Evolutionary conservation across 352 stramenopile genomes (phyloP).

Genomic region (Saprolegnia parasitica): DNA sequence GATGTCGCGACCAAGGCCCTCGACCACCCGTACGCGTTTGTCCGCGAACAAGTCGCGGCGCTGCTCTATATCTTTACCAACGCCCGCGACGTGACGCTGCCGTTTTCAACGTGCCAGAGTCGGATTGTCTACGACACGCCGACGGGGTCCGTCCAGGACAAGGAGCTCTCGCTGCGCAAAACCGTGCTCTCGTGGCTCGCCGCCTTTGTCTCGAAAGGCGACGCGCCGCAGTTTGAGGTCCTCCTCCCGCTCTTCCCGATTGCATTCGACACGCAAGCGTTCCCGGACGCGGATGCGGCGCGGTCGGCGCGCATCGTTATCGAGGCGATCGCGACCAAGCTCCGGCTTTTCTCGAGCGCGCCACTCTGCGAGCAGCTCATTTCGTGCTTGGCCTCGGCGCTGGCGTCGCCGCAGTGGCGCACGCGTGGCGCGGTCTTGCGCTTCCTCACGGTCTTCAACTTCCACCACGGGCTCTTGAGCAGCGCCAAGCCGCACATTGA

Average conservation of each 20-base stretch:
- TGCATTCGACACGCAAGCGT: conserved; percentile 61
- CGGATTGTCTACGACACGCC: conserved; percentile 20
- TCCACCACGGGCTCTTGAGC: conserved; percentile 70
- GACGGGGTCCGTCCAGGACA: conserved; percentile 20
- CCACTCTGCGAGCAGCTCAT: conserved; percentile 33
- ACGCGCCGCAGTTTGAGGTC: conserved; percentile 42
- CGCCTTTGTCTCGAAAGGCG: conserved; percentile 46
- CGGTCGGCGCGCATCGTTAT: conserved; percentile 56
- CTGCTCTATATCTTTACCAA: conserved; percentile 53
- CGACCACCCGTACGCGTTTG: conserved; percentile 74
- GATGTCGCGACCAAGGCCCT: conserved; percentile 31
- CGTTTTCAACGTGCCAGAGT: too few species aligned
- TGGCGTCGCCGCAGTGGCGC: conserved; percentile 50
- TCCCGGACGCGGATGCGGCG: conserved; percentile 63
- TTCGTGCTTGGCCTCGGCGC: conserved; percentile 42
- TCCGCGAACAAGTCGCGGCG: conserved; percentile 54
- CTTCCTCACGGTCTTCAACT: conserved; percentile 66
- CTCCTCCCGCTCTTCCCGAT: conserved; percentile 52
- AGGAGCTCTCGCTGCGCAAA: conserved; percentile 51
- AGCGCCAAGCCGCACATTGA: conserved; percentile 41
- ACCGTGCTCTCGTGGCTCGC: conserved; percentile 67
- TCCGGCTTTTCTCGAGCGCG: conserved; percentile 40
- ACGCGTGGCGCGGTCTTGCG: conserved; percentile 62
- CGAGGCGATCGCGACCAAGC: conserved; percentile 50
- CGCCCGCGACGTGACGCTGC: conserved; percentile 27